Conservation (phyloP, 2,329 filamentous ascomycete genomes). For the Colletotrichum sp. region DNA sequence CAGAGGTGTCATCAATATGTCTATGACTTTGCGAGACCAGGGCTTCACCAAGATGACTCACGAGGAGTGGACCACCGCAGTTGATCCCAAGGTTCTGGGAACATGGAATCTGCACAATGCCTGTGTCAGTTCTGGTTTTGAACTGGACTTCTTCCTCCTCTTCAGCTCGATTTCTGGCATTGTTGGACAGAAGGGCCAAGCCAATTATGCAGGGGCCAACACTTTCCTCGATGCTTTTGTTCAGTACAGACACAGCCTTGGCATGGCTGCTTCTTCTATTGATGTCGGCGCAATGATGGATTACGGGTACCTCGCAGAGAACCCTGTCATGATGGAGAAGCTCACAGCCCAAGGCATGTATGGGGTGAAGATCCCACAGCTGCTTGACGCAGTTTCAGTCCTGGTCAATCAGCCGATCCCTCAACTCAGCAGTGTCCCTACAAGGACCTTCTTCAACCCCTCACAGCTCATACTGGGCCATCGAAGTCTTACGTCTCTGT, state of each 20-base stretch:
- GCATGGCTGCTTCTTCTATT: slow-evolving; percentile 40
- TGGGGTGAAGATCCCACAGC: slow-evolving; percentile 17
- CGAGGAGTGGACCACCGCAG: slow-evolving; percentile 30
- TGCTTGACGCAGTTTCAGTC: slow-evolving; percentile 8
- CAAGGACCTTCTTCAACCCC: slow-evolving; percentile 21
- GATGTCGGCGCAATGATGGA: slow-evolving; percentile 40
- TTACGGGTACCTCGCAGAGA: slow-evolving; percentile 37
- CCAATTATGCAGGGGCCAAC: slow-evolving; percentile 45
- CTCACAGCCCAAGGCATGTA: background rate
- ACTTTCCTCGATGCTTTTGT: slow-evolving; percentile 44
- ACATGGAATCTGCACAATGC: slow-evolving; percentile 40
- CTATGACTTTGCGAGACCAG: slow-evolving; percentile 36
- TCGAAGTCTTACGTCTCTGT: slow-evolving; percentile 12
- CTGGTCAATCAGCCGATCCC: slow-evolving; percentile 6
- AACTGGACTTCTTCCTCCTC: slow-evolving; percentile 34
- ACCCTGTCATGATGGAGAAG: slow-evolving; percentile 13
- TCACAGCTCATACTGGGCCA: background rate
- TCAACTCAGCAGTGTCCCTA: background rate
- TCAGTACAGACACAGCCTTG: slow-evolving; percentile 35
- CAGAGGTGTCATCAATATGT: slow-evolving; percentile 43
- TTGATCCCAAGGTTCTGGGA: slow-evolving; percentile 35
- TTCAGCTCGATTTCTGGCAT: slow-evolving; percentile 31
- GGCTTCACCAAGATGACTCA: slow-evolving; percentile 35
- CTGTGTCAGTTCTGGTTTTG: slow-evolving; percentile 18
- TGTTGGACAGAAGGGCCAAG: slow-evolving; percentile 38